Conservation (phyloP, 345 rosid species). For the Bruguiera gymnorhiza region DNA sequence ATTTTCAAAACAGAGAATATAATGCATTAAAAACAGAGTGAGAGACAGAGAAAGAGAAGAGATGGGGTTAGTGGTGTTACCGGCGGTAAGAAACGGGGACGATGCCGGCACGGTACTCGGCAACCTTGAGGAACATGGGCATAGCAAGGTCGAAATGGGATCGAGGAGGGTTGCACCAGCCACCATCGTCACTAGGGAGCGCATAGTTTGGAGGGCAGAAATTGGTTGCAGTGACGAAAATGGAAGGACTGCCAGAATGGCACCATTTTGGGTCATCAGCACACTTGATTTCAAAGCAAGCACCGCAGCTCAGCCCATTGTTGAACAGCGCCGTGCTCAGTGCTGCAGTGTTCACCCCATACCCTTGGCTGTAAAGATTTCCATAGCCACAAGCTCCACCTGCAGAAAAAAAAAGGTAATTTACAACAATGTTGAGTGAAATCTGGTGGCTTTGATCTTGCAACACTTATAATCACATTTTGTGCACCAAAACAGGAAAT, state of each 20-base stretch:
- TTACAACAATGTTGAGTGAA: no score
- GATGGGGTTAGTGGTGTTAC: slow-evolving; percentile 20
- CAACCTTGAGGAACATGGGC: slow-evolving; percentile 72
- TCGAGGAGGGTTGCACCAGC: slow-evolving; percentile 81
- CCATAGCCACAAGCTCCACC: slow-evolving; percentile 91
- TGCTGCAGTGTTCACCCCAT: slow-evolving; percentile 59
- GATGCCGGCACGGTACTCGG: slow-evolving; percentile 64
- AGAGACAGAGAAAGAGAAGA: not conserved
- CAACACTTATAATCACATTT: no score
- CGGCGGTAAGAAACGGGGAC: slow-evolving; percentile 63
- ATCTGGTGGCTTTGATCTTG: no score
- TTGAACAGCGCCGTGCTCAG: slow-evolving; percentile 69
- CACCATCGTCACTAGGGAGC: slow-evolving; percentile 60
- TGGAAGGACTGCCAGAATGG: slow-evolving; percentile 50
- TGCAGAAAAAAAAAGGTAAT: slow-evolving; percentile 6
- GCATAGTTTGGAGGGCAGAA: slow-evolving; percentile 76
- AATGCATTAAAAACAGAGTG: no score
- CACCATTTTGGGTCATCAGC: slow-evolving; percentile 61
- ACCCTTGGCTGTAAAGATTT: slow-evolving; percentile 59
- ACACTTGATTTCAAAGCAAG: slow-evolving; percentile 67
- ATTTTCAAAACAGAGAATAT: no score
- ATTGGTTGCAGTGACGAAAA: slow-evolving; percentile 70
- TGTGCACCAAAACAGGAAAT: slow-evolving; percentile 39
- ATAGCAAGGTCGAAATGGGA: slow-evolving; percentile 74
- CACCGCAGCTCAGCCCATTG: slow-evolving; percentile 57